These are phyloP conservation scores for Irpex sp. DNA, from an alignment of 1,284 basidiomycete genomes.

Conservation along the genomic window DNA sequence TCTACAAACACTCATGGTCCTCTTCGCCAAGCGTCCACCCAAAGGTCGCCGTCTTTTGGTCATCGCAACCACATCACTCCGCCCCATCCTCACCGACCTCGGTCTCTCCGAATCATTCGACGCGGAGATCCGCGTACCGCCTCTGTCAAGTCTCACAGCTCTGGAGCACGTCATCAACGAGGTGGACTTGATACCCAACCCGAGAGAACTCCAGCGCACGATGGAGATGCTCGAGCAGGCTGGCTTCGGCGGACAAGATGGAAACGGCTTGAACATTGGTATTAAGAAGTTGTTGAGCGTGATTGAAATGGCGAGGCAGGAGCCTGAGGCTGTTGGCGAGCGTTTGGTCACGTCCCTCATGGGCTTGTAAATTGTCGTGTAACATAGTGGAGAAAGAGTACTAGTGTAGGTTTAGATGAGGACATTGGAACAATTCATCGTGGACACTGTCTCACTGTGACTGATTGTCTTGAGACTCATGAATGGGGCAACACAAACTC, in stretches of 20 bases:
- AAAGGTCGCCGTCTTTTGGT: conserved; percentile 94
- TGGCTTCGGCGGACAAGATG: conserved; percentile 52
- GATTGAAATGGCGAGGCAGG: conserved; percentile 96
- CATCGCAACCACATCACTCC: conserved; percentile 89
- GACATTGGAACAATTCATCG: background rate
- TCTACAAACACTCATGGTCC: conserved; percentile 86
- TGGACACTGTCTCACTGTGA: too few relatives aligned
- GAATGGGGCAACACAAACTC: too few relatives aligned
- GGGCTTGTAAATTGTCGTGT: conserved; percentile 29
- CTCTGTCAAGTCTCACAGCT: conserved; percentile 69
- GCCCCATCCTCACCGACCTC: conserved; percentile 84
- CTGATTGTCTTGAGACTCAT: too few relatives aligned
- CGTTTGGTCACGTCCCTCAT: conserved; percentile 69
- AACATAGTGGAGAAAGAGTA: background rate
- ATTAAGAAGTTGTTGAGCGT: conserved; percentile 92
- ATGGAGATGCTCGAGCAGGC: conserved; percentile 71
- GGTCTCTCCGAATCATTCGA: conserved; percentile 89
- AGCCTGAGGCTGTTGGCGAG: conserved; percentile 75
- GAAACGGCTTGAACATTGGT: conserved; percentile 64
- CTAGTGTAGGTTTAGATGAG: background rate
- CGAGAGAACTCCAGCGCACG: conserved; percentile 54
- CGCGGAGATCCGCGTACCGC: conserved; percentile 81
- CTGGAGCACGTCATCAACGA: conserved; percentile 82
- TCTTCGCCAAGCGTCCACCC: conserved; percentile 87
- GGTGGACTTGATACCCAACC: conserved; percentile 69